These are phyloP conservation scores for Arachis monticola DNA, from an alignment of 331 rosid genomes.

Conservation along the genomic window DNA sequence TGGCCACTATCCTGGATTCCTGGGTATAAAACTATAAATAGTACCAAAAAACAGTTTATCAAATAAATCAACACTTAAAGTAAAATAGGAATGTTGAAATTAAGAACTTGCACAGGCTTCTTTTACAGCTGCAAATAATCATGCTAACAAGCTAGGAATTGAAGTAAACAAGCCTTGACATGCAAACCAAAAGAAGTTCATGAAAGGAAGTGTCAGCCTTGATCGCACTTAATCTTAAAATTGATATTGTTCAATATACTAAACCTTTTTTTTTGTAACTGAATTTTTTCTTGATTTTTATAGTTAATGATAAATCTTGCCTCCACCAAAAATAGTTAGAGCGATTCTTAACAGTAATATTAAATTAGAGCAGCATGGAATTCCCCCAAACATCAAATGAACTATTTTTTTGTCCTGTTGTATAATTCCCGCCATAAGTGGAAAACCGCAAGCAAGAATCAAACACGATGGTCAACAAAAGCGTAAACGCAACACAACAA, in stretches of 20 bases:
- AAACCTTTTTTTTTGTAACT: too few relatives aligned
- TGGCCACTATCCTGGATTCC: slow-evolving; percentile 11
- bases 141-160: not conserved
- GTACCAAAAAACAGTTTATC: not conserved
- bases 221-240: slow-evolving; percentile 25
- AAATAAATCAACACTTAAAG: not conserved
- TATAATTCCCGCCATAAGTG: slow-evolving; percentile 6
- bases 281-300: not conserved
- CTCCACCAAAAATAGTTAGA: slow-evolving; percentile 29
- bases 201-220: not conserved
- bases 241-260: slow-evolving; percentile 14
- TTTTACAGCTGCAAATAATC: not conserved
- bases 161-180: slow-evolving; percentile 12
- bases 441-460: slow-evolving; percentile 5
- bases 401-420: not conserved
- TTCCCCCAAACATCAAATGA: slow-evolving; percentile 17
- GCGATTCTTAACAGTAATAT: slow-evolving; percentile 7
- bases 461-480: not conserved
- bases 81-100: slow-evolving; percentile 20
- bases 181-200: slow-evolving; percentile 3
- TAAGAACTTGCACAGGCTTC: slow-evolving; percentile 6
- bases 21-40: not conserved
- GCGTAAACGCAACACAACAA: not conserved
- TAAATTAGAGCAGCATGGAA: slow-evolving; percentile 4
- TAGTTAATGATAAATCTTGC: slow-evolving; percentile 4